Conservation (phyloP, 2,329 filamentous ascomycete species). For the Neonectria coccinea region DNA sequence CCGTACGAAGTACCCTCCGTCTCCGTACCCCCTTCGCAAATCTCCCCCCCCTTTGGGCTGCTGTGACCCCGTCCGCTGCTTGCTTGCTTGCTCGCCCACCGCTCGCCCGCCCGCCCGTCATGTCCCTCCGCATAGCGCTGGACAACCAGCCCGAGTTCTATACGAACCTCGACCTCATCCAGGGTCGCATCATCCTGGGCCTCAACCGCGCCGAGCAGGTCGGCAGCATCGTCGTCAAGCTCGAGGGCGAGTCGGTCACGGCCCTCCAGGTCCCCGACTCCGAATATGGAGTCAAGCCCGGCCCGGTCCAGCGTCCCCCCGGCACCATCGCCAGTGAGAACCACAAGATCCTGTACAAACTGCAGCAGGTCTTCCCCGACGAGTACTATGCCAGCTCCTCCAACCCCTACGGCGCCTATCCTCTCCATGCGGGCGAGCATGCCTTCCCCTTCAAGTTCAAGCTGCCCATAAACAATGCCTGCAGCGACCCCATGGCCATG, state of each 20-base stretch:
- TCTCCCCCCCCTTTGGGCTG: constrained; percentile 23
- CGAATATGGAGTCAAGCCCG: constrained; percentile 52
- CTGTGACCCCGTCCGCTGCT: constrained; percentile 16
- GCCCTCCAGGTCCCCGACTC: constrained; percentile 66
- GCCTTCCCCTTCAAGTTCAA: constrained; percentile 85
- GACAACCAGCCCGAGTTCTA: constrained; percentile 77
- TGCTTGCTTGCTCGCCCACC: constrained; percentile 22
- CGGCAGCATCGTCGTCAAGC: constrained; percentile 81
- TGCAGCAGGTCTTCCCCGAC: constrained; percentile 78
- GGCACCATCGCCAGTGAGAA: constrained; percentile 66
- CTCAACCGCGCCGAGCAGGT: constrained; percentile 76
- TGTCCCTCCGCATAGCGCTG: constrained; percentile 76
- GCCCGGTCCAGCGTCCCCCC: constrained; percentile 49
- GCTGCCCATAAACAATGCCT: constrained; percentile 81
- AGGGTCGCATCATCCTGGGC: constrained; percentile 68
- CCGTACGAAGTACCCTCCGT: constrained; percentile 8
- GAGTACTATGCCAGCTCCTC: constrained; percentile 57
- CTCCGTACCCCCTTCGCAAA: constrained; percentile 6
- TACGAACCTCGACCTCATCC: constrained; percentile 82
- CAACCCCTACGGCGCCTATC: constrained; percentile 62
- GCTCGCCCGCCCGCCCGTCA: constrained; percentile 47
- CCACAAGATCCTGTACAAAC: constrained; percentile 81
- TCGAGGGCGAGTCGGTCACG: constrained; percentile 83
- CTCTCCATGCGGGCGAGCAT: constrained; percentile 76
- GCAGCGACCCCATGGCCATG: constrained; percentile 66